phyloP scores from a whole-genome alignment of 345 rosid genomes.

The Fremontodendron californicum region DNA sequence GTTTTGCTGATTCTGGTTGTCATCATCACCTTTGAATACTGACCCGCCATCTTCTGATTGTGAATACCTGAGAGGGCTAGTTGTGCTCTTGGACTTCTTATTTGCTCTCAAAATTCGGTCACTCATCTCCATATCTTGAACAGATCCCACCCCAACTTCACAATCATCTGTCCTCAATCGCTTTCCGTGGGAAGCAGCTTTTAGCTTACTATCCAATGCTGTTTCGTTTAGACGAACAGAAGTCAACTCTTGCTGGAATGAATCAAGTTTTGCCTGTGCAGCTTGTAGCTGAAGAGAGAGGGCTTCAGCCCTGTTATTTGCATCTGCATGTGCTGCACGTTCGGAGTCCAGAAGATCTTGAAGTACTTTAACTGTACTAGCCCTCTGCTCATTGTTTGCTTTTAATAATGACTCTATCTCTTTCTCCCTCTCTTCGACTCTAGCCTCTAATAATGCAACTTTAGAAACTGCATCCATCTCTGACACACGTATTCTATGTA shows the following conservation, averaged over 20 bases:
- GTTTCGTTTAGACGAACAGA: slow-evolving; percentile 79
- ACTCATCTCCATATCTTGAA: slow-evolving; percentile 46
- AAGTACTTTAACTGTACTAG: slow-evolving; percentile 72
- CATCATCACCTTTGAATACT: slow-evolving; percentile 54
- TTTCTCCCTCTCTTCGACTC: slow-evolving; percentile 91
- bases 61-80: slow-evolving; percentile 44
- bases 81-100: slow-evolving; percentile 65
- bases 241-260: slow-evolving; percentile 78
- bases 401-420: slow-evolving; percentile 82
- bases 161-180: slow-evolving; percentile 55
- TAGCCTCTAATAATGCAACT: slow-evolving; percentile 65
- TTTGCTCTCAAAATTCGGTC: slow-evolving; percentile 45
- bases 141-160: slow-evolving; percentile 64
- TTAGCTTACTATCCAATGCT: slow-evolving; percentile 76
- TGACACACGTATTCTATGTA: slow-evolving; percentile 53
- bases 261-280: slow-evolving; percentile 78
- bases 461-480: slow-evolving; percentile 72
- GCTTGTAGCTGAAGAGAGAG: slow-evolving; percentile 78
- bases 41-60: slow-evolving; percentile 70
- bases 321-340: slow-evolving; percentile 68
- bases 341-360: slow-evolving; percentile 79
- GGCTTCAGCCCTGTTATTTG: slow-evolving; percentile 74
- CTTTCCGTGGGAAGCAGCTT: slow-evolving; percentile 69
- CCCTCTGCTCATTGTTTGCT: slow-evolving; percentile 72
- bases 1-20: slow-evolving; percentile 50